phyloP scores from a whole-genome alignment of 208 protist genomes.

The Tritrichomonas foetus region DNA sequence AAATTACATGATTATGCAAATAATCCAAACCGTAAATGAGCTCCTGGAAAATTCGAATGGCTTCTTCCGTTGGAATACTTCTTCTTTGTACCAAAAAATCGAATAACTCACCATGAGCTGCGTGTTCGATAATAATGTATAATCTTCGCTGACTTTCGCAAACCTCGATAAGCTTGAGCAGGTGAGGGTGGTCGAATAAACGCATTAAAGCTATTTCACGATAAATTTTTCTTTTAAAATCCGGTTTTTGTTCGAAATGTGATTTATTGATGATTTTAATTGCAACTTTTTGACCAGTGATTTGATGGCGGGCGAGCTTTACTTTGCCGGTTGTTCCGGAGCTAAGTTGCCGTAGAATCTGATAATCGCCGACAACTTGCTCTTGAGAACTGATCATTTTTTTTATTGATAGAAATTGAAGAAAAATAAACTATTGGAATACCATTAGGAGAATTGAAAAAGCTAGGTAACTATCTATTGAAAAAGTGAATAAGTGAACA shows the following conservation, averaged over 20 bases:
- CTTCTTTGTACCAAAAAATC: neutral
- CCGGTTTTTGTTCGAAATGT: neutral
- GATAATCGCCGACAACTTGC: neutral
- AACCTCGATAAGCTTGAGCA: neutral
- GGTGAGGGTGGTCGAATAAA: slow-evolving; percentile 9
- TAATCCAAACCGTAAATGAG: slow-evolving; percentile 46
- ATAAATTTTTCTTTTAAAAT: neutral
- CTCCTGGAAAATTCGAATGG: slow-evolving; percentile 20
- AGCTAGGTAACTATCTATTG: too few species aligned
- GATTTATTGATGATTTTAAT: slow-evolving; percentile 34
- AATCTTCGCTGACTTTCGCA: neutral
- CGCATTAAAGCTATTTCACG: slow-evolving; percentile 6
- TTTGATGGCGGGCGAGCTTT: neutral
- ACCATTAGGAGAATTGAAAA: too few species aligned
- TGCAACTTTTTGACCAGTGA: neutral
- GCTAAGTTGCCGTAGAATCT: neutral
- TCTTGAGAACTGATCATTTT: neutral
- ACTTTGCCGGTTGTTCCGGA: neutral
- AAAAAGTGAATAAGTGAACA: too few species aligned
- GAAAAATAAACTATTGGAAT: too few species aligned
- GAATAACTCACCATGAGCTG: slow-evolving; percentile 8
- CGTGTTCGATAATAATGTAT: neutral
- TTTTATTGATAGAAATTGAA: too few species aligned
- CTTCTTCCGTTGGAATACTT: neutral
- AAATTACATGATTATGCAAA: slow-evolving; percentile 40